These are phyloP conservation scores for Acanthamoeba triangularis DNA, from an alignment of 208 protist genomes.

Conservation along the genomic window DNA sequence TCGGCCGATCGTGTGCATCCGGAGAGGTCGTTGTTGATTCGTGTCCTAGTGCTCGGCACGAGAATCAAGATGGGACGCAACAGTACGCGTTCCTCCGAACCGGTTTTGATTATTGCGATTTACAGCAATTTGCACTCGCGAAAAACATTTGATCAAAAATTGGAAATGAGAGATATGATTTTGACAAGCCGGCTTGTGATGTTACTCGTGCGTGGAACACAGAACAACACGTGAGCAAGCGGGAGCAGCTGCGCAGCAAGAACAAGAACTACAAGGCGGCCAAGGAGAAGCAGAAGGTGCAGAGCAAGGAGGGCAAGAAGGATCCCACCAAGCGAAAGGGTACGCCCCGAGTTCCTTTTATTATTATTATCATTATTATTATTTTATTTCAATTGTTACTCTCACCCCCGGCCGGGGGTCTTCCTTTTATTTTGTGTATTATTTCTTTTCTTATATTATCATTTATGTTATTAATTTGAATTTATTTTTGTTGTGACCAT, in stretches of 20 bases:
- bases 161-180: no score
- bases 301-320: slow-evolving; percentile 79
- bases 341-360: neutral
- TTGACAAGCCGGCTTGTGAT: no score
- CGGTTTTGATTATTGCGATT: no score
- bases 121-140: no score
- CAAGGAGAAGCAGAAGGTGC: slow-evolving; percentile 82
- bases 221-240: slow-evolving; percentile 35
- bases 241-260: slow-evolving; percentile 63
- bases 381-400: neutral
- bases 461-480: no score
- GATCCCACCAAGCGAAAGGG: slow-evolving; percentile 45
- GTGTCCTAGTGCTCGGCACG: neutral
- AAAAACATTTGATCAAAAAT: no score
- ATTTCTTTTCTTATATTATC: no score
- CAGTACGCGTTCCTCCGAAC: neutral
- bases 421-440: neutral
- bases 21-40: neutral
- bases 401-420: neutral
- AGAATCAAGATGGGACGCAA: neutral
- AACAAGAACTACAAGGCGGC: slow-evolving; percentile 84
- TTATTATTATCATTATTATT: neutral
- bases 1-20: neutral
- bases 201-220: neutral
- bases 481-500: neutral